A percentile compares a stretch with the other conserved stretches of the same genome.
These are phyloP conservation scores for Camelina laxa DNA, from an alignment of 345 rosid species.

Conservation along the genomic window DNA sequence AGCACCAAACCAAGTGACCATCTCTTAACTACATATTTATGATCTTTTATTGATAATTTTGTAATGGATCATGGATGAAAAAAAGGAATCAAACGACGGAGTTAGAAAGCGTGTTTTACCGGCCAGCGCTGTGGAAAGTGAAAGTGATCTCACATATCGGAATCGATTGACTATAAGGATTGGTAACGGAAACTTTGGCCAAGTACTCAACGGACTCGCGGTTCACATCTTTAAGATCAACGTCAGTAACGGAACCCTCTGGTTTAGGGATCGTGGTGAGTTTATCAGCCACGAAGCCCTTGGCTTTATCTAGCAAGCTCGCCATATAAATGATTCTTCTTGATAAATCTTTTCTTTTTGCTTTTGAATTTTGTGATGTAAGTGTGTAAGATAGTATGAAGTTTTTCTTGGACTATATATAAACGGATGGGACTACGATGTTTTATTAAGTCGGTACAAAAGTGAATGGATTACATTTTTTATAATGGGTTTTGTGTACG, in stretches of 20 bases:
- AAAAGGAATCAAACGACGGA: background rate
- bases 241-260: constrained; percentile 64
- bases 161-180: constrained; percentile 63
- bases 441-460: constrained; percentile 30
- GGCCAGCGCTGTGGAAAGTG: constrained; percentile 65
- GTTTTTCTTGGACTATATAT: constrained; percentile 26
- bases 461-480: constrained; percentile 12
- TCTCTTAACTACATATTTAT: background rate
- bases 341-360: background rate
- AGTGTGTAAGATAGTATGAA: background rate
- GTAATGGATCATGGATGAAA: background rate
- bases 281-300: constrained; percentile 64
- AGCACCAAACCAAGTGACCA: constrained; percentile 3
- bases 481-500: constrained; percentile 27
- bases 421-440: constrained; percentile 12
- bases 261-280: constrained; percentile 61
- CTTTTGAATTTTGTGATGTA: background rate
- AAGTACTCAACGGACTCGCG: constrained; percentile 60
- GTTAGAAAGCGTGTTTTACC: constrained; percentile 36
- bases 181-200: constrained; percentile 67
- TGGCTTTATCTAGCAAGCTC: constrained; percentile 59
- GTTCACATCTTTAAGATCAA: constrained; percentile 63
- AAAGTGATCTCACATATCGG: constrained; percentile 76
- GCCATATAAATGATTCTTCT: constrained; percentile 31
- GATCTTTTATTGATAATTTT: background rate